Conservation (phyloP, 192 early-diverging fungal species). For the Chytriomyces sp. region DNA sequence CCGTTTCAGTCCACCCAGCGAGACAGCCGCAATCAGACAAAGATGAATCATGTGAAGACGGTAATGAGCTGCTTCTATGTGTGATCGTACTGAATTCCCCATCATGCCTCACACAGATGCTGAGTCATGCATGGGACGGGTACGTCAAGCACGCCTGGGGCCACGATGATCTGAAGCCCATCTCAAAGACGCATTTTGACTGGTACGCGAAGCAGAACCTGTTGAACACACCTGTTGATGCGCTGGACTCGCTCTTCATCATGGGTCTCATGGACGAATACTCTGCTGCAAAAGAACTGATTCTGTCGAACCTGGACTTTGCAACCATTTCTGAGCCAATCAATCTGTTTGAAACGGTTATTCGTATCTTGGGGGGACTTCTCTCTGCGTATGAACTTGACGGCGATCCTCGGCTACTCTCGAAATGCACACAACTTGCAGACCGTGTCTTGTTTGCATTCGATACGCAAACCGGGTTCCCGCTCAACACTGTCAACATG, state of each 20-base stretch:
- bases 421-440: conserved; percentile 75
- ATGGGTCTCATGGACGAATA: conserved; percentile 85
- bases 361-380: conserved; percentile 80
- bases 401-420: conserved; percentile 66
- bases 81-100: too few species aligned
- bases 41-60: conserved; percentile 20
- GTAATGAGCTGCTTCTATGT: background rate
- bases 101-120: background rate
- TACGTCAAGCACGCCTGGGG: conserved; percentile 81
- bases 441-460: conserved; percentile 77
- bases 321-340: conserved; percentile 47
- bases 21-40: background rate
- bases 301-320: conserved; percentile 59
- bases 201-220: conserved; percentile 41
- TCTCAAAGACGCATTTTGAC: conserved; percentile 29
- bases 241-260: conserved; percentile 84
- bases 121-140: conserved; percentile 60
- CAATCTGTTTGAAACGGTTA: conserved; percentile 83
- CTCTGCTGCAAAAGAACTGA: conserved; percentile 68
- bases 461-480: conserved; percentile 72
- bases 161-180: conserved; percentile 63
- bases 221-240: conserved; percentile 75
- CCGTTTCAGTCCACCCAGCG: conserved; percentile 3
- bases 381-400: conserved; percentile 84
- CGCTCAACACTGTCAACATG: conserved; percentile 62